Base-by-base conservation (phyloP, 1,139 yeast genomes). In the Suhomyces guaymorum region DNA sequence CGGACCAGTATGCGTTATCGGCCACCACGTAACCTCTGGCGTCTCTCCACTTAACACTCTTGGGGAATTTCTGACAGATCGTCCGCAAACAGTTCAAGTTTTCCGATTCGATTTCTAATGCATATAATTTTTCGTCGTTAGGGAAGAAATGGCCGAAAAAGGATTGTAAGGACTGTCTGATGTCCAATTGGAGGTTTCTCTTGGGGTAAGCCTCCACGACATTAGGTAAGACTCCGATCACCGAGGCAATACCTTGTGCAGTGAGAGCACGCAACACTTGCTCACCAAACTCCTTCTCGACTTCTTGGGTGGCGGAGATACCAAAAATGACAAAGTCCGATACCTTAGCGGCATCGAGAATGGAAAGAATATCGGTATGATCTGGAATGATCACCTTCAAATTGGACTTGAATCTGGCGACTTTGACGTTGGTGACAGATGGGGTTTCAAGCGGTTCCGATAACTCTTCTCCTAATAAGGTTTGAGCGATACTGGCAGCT, bases 71-170 rank as follows among this genome's bases (percentile, higher is more conserved):
- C 54, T 92, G 97, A 54, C 96, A 85, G 24, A 94, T 52, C 3
- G 73, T 68, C 55, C 98, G 76, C 24, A 85, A 68, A 35, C 89
- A 80, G 51, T 84, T 86, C 20, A 74, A 47, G 15, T 85, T 73
- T 46, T 92, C 98, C 3, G 85, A 69, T 13, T 70, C 64, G 30
- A 63, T 66, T 49, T 88, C 95, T 38, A 88, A 61, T 28, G 85
- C 80, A 61, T 69, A 90, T 19, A 92, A 65, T 57, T 82, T 84
- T 24, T 87, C 96, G 46, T 80, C 84, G 24, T 76, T 75, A 7
- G 97, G 96, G 70, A 92, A 94, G 66, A 92, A 94, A 66, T 92
- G 97, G 40, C 70, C 71, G 63, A 88, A 88, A 61, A 75, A 90
- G 36, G 95, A 84, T 35, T 81, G 77, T 47, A 94, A 70, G 3